phyloP scores from a whole-genome alignment of 306 rosid species.

The Geum urbanum region DNA sequence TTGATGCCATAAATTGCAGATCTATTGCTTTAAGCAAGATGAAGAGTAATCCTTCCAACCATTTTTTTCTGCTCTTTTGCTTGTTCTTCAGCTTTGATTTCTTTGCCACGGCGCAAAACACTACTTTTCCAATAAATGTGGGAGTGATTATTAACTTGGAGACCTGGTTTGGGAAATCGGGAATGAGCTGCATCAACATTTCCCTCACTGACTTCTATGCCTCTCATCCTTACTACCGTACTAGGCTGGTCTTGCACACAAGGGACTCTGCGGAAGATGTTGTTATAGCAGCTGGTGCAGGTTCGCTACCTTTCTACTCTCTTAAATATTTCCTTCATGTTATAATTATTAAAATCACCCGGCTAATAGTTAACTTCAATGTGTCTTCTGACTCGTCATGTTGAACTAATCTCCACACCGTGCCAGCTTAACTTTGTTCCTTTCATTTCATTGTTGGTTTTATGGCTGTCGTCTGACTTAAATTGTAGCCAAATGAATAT shows the following conservation, averaged over 20 bases:
- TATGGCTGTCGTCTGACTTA: neutral
- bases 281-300: conserved; percentile 15
- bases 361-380: no score
- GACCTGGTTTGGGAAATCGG: neutral
- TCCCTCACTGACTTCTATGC: conserved; percentile 13
- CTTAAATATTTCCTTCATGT: neutral
- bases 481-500: neutral
- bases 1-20: neutral
- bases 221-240: neutral
- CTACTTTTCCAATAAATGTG: conserved; percentile 4
- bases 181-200: conserved; percentile 2
- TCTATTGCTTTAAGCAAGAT: neutral
- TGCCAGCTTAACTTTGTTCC: neutral
- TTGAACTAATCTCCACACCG: no score
- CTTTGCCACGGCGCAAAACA: neutral
- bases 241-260: neutral
- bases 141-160: conserved; percentile 12
- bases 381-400: neutral
- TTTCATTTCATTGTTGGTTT: neutral
- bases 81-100: no score
- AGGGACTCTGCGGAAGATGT: conserved; percentile 3
- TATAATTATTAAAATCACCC: no score
- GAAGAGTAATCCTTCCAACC: neutral
- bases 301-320: neutral
- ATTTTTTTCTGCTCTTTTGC: neutral